phyloP scores from a whole-genome alignment of 148 eudicot species.

The Vaccinium macrocarpon region DNA sequence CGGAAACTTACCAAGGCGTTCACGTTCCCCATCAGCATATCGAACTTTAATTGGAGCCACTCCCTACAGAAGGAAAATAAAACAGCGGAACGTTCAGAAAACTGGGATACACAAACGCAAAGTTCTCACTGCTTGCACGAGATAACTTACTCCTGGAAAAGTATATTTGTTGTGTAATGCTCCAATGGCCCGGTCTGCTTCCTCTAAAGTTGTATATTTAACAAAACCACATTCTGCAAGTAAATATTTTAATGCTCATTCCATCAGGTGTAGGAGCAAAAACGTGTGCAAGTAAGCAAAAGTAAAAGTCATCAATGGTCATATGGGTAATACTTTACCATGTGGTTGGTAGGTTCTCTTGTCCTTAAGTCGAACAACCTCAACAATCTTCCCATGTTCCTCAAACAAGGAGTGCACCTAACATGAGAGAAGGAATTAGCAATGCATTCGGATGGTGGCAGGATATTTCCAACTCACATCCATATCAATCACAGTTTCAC shows the following conservation, averaged over 20 bases:
- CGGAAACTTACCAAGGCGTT: conserved; percentile 56
- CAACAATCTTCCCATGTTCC: conserved; percentile 55
- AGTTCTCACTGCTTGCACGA: conserved; percentile 7
- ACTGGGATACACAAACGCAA: not conserved
- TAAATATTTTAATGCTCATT: not conserved
- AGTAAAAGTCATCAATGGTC: not conserved
- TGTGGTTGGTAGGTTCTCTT: conserved; percentile 50
- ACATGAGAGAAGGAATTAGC: conserved; percentile 9
- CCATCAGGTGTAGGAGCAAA: not conserved
- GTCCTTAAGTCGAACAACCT: conserved; percentile 62
- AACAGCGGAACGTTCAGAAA: not conserved
- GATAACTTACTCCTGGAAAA: conserved; percentile 69
- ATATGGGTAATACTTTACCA: conserved; percentile 33
- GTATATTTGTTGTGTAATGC: conserved; percentile 52
- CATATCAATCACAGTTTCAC: not conserved
- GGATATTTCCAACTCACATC: not conserved
- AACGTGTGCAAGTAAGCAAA: conserved; percentile 8
- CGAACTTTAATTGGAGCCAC: conserved; percentile 54
- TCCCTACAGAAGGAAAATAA: conserved; percentile 33
- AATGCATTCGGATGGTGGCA: not conserved
- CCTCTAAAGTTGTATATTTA: conserved; percentile 67
- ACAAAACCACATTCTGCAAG: conserved; percentile 77
- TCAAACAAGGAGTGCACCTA: conserved; percentile 57
- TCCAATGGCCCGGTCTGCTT: conserved; percentile 69
- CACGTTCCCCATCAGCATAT: conserved; percentile 79